Base-by-base conservation (phyloP, 169 alveolate genomes). In the Cryptosporidium andersoni region DNA sequence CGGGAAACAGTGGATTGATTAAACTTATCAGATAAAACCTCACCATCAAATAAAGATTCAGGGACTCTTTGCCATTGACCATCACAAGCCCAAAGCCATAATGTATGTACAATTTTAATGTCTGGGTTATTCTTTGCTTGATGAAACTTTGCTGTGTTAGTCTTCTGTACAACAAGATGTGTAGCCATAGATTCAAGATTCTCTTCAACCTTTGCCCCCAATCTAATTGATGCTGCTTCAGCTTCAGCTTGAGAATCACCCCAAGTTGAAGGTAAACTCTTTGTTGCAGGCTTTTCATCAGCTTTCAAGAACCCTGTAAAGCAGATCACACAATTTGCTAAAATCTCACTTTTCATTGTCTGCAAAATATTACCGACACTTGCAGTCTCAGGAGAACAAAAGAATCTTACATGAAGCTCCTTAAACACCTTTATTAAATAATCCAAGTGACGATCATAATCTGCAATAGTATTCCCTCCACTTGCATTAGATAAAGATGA, bases 1-100 rank as follows among this genome's bases (percentile, higher is more conserved):
- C 92, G 92, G 80, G 88, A 64, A 1, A 96, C 97, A 25, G 97
- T 95, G 68, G 92, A 92, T 80, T 95, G 93, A 67, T 89, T 88
- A 66, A 92, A 94, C 49, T 91, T 90, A 39, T 92, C 93, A 65
- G 97, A 95, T 4, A 95, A 88, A 16, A 90, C 92, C 89, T 94
- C 97, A 3, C 94, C 97, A 56, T 95, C 93, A 65, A 95, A 95
- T 6, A 85, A 64, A n/a, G 92, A 65, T 6, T 91, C 92, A 12
- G 90, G 82, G 34, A 90, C 95, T 65, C 64, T 92, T 11, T 90
- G 92, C 92, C 94, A 88, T 25, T 96, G 93, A 16, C 96, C 96
- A 66, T 92, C 93, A 91, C 97, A 95, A 81, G 94, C 92, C 93
- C 94, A 95, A 64, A 95, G 89, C 97, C 97, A 95, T 52, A 93